Evolutionary conservation across 495 filamentous ascomycete species (phyloP).

Genomic region (Glonium stellatum): DNA sequence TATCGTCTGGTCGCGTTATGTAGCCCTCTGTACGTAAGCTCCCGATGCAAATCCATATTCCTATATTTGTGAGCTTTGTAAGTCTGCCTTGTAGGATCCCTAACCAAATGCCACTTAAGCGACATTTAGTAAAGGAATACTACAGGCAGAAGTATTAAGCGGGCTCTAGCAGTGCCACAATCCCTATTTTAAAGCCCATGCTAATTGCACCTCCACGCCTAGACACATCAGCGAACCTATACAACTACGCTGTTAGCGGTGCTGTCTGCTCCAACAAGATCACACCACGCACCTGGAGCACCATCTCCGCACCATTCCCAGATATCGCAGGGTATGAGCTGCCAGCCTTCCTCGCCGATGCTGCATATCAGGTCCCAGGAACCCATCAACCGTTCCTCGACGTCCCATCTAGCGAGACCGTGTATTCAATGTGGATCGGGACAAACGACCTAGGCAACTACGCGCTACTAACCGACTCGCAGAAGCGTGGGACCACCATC

Average conservation of each 20-base stretch:
- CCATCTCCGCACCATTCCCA: slow-evolving; percentile 50
- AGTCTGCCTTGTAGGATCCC: no score
- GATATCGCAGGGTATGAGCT: slow-evolving; percentile 60
- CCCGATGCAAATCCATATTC: no score
- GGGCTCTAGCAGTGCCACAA: no score
- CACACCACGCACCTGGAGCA: slow-evolving; percentile 44
- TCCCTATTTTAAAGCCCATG: no score
- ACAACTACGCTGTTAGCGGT: slow-evolving; percentile 66
- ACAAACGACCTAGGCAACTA: slow-evolving; percentile 65
- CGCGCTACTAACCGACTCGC: slow-evolving; percentile 57
- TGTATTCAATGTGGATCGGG: slow-evolving; percentile 71
- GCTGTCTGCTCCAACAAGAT: slow-evolving; percentile 65
- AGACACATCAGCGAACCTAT: slow-evolving; percentile 51
- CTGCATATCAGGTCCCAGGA: slow-evolving; percentile 36
- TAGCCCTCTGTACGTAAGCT: no score
- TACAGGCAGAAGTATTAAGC: no score
- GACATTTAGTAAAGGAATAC: no score
- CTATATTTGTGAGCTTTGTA: no score
- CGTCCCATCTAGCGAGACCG: slow-evolving; percentile 49
- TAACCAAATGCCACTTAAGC: no score
- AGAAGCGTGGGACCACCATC: slow-evolving; percentile 51
- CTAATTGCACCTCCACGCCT: no score
- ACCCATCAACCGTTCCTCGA: slow-evolving; percentile 45
- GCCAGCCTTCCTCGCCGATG: slow-evolving; percentile 60
- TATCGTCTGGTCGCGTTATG: slow-evolving; percentile 60